A percentile compares a stretch with the other conserved stretches of the same genome.
Conservation (phyloP, 1,139 yeast species). For the Keqinozyma sinolaborantium region DNA sequence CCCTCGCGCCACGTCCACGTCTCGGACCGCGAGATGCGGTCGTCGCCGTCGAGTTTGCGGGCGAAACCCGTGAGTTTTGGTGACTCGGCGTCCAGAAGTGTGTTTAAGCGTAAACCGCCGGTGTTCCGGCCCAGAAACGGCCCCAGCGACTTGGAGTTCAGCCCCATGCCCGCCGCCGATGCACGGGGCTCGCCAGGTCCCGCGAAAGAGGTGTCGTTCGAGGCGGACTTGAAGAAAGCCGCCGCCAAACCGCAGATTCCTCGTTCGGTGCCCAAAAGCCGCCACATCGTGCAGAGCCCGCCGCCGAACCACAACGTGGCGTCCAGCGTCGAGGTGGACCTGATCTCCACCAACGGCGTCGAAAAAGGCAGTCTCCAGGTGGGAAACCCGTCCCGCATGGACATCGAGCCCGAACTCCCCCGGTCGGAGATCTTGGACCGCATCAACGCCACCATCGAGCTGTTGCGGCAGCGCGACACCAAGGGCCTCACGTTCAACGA, state of each 20-base stretch:
- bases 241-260: background rate
- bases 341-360: conserved; percentile 10
- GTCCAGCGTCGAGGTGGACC: conserved; percentile 14
- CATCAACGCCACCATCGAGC: conserved; percentile 14
- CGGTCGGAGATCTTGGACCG: conserved; percentile 14
- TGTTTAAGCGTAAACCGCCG: background rate
- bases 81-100: conserved; percentile 2
- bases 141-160: background rate
- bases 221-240: background rate
- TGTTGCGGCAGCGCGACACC: conserved; percentile 11
- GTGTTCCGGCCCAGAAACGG: background rate
- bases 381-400: conserved; percentile 11
- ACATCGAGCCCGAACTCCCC: conserved; percentile 7
- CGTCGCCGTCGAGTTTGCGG: conserved; percentile 7
- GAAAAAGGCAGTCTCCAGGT: conserved; percentile 14
- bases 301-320: conserved; percentile 9
- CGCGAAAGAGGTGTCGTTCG: background rate
- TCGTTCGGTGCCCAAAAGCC: background rate
- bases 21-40: conserved; percentile 1
- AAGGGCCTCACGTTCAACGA: conserved; percentile 3
- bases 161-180: background rate
- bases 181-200: background rate
- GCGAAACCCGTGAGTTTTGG: conserved; percentile 2
- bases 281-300: background rate
- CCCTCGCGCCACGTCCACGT: conserved; percentile 2